Percentiles rank a stretch among this genome's conserved stretches.
These are phyloP conservation scores for Fusarium papillatum DNA, from an alignment of 2,329 filamentous ascomycete species.

Conservation along the genomic window DNA sequence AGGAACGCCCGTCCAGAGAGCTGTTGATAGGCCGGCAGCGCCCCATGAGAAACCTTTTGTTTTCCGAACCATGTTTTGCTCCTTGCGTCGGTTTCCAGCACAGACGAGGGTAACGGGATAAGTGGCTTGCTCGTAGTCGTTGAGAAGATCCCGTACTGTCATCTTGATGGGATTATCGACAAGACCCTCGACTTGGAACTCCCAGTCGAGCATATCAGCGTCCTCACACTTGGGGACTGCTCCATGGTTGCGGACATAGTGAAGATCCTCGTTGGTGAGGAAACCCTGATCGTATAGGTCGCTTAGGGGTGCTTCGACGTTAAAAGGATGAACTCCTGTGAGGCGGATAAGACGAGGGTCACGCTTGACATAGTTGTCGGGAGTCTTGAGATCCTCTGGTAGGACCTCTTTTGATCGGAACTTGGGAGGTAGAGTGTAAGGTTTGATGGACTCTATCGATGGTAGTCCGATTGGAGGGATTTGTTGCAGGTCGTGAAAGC, in stretches of 20 bases:
- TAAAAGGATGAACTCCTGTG: constrained; percentile 92
- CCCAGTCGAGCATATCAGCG: constrained; percentile 81
- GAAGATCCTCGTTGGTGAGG: constrained; percentile 87
- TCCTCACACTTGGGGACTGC: constrained; percentile 83
- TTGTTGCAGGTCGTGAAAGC: constrained; percentile 42
- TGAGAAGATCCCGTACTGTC: constrained; percentile 78
- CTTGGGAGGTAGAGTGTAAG: constrained; percentile 78
- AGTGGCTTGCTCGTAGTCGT: constrained; percentile 84
- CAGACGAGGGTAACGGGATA: constrained; percentile 92
- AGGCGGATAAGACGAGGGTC: constrained; percentile 87
- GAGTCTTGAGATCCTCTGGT: constrained; percentile 84
- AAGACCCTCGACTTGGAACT: constrained; percentile 86
- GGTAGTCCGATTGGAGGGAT: constrained; percentile 31
- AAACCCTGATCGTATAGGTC: constrained; percentile 86
- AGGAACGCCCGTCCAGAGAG: constrained; percentile 87
- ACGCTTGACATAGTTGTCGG: constrained; percentile 84
- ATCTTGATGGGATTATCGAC: constrained; percentile 83
- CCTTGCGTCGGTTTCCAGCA: constrained; percentile 91
- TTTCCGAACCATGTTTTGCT: constrained; percentile 92
- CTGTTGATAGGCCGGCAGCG: constrained; percentile 87
- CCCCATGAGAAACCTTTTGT: constrained; percentile 97
- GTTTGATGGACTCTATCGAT: constrained; percentile 25
- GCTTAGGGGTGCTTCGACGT: constrained; percentile 86
- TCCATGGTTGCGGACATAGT: constrained; percentile 94
- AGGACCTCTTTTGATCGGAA: constrained; percentile 73